These are phyloP conservation scores for Nannizzia gypsea DNA, from an alignment of 2,329 filamentous ascomycete species.

Conservation along the genomic window DNA sequence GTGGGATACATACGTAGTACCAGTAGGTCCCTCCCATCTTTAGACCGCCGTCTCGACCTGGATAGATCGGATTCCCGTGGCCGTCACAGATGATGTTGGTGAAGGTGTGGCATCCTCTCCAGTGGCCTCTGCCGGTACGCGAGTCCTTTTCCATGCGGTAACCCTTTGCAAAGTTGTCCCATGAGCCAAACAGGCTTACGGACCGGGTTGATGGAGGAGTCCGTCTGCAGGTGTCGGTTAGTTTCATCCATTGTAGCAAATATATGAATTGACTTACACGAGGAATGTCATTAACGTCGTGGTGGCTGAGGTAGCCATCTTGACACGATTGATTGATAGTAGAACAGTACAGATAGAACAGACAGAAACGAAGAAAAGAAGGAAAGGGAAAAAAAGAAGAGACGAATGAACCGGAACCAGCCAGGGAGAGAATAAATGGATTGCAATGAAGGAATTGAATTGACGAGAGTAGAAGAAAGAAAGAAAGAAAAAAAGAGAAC, in stretches of 20 bases:
- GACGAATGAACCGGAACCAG: background rate
- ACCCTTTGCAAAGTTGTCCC: conserved; percentile 78
- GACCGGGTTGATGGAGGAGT: conserved; percentile 38
- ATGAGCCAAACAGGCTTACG: conserved; percentile 77
- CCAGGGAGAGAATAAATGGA: too few species aligned
- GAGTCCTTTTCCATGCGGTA: conserved; percentile 74
- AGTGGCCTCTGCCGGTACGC: conserved; percentile 61
- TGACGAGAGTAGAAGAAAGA: background rate
- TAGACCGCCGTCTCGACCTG: conserved; percentile 61
- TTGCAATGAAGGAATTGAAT: background rate
- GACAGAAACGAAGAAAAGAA: background rate
- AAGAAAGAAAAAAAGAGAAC: background rate
- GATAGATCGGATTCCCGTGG: conserved; percentile 39
- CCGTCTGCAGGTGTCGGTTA: conserved; percentile 15
- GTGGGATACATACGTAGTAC: conserved; percentile 63
- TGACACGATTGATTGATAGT: background rate
- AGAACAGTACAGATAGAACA: background rate
- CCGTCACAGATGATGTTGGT: conserved; percentile 76
- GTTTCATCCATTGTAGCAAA: conserved; percentile 12
- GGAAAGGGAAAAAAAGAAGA: background rate
- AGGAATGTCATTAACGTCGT: conserved; percentile 23
- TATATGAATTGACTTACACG: conserved; percentile 17
- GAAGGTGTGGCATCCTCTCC: conserved; percentile 81
- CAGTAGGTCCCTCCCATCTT: conserved; percentile 92
- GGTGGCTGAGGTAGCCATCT: conserved; percentile 18